A percentile compares a stretch with the other conserved stretches of the same genome.
Evolutionary conservation across 805 yeast species (phyloP).

Genomic region (Ogataea methylovora): DNA sequence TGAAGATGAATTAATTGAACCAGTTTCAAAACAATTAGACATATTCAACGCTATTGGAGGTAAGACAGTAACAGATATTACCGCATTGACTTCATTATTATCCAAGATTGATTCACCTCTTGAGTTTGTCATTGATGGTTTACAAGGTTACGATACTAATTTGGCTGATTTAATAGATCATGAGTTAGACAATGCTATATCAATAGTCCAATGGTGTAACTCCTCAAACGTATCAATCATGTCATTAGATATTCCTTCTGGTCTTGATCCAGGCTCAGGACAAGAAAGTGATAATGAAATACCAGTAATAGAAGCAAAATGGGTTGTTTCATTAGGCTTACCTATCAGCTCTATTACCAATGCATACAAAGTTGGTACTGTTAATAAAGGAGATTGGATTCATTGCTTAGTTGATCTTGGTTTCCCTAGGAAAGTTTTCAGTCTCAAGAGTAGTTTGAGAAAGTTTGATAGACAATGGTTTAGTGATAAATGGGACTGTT

Average conservation of each 20-base stretch:
- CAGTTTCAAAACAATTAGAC: slow-evolving; percentile 41
- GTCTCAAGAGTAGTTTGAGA: slow-evolving; percentile 31
- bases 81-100: slow-evolving; percentile 28
- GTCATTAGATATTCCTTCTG: slow-evolving; percentile 78
- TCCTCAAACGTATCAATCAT: slow-evolving; percentile 36
- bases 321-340: slow-evolving; percentile 64
- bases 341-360: slow-evolving; percentile 59
- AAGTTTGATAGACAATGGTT: slow-evolving; percentile 37
- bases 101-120: slow-evolving; percentile 60
- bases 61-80: slow-evolving; percentile 37
- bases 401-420: slow-evolving; percentile 69
- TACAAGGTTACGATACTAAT: slow-evolving; percentile 76
- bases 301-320: slow-evolving; percentile 35
- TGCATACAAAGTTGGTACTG: slow-evolving; percentile 49
- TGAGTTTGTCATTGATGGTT: slow-evolving; percentile 73
- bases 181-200: slow-evolving; percentile 32
- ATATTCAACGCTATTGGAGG: slow-evolving; percentile 62
- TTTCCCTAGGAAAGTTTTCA: slow-evolving; percentile 50
- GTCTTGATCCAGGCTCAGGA: slow-evolving; percentile 81
- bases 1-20: slow-evolving; percentile 27
- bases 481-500: slow-evolving; percentile 13
- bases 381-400: slow-evolving; percentile 38
- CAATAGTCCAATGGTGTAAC: slow-evolving; percentile 65
- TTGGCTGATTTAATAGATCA: slow-evolving; percentile 47
- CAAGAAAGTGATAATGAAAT: slow-evolving; percentile 25